phyloP scores from a whole-genome alignment of 352 stramenopile species.

The Phytophthora hibernalis region DNA sequence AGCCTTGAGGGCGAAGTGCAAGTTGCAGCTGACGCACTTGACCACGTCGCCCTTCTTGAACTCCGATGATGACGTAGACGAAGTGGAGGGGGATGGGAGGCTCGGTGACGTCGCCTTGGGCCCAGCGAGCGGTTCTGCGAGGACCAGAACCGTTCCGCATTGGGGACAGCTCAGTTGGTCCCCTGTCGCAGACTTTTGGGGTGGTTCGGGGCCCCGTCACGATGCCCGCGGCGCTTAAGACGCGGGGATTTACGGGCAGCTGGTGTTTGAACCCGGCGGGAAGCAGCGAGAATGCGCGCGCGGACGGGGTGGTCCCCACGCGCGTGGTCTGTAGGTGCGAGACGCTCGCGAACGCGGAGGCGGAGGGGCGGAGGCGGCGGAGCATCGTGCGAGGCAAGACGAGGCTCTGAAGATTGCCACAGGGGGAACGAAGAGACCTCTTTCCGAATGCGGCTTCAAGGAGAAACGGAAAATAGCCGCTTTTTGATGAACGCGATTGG shows the following conservation, averaged over 20 bases:
- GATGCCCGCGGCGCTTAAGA: conserved; percentile 6
- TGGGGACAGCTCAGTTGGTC: conserved; percentile 72
- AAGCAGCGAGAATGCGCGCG: conserved; percentile 28
- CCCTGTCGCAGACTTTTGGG: conserved; percentile 25
- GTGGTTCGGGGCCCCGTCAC: conserved; percentile 23
- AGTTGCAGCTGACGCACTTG: conserved; percentile 73
- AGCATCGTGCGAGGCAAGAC: conserved; percentile 27
- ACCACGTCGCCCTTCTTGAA: conserved; percentile 85
- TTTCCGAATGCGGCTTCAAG: conserved; percentile 34
- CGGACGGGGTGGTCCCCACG: conserved; percentile 2
- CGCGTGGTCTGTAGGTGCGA: conserved; percentile 23
- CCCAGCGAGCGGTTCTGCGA: conserved; percentile 43
- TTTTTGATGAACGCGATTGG: conserved; percentile 11
- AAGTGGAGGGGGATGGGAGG: not conserved
- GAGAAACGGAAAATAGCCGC: conserved; percentile 28
- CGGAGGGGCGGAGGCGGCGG: conserved; percentile 23
- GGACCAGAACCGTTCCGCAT: conserved; percentile 62
- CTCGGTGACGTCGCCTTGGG: conserved; percentile 38
- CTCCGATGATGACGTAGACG: conserved; percentile 34
- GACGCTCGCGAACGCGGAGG: conserved; percentile 11
- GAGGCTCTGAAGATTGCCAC: not conserved
- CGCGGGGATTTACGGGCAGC: conserved; percentile 1
- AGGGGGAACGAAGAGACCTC: conserved; percentile 14
- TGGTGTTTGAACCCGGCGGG: not conserved
- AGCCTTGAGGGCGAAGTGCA: conserved; percentile 77